Evolutionary conservation across 768 basidiomycete genomes (phyloP).

Genomic region (Rubroboletus pulcherrimus): DNA sequence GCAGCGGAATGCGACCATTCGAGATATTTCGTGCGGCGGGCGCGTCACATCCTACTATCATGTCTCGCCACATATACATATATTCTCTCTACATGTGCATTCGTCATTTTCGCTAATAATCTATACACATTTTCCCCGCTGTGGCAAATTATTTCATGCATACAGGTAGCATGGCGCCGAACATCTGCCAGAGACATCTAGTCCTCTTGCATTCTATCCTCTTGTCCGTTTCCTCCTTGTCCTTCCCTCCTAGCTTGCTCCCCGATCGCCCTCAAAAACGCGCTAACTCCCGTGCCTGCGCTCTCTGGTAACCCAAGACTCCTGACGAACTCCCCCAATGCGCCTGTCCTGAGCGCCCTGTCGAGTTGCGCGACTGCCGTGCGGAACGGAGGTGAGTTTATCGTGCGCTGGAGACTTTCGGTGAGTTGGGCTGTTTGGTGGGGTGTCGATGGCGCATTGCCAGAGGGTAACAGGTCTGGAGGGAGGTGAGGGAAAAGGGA

Average conservation of each 20-base stretch:
- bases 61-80: not conserved
- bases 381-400: conserved; percentile 82
- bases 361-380: conserved; percentile 77
- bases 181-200: conserved; percentile 23
- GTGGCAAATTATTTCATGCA: conserved; percentile 1
- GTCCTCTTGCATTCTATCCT: conserved; percentile 80
- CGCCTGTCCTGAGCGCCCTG: conserved; percentile 77
- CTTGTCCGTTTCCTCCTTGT: conserved; percentile 16
- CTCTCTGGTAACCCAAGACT: conserved; percentile 81
- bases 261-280: conserved; percentile 77
- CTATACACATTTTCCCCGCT: not conserved
- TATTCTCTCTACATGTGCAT: not conserved
- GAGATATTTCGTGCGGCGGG: not conserved
- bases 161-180: not conserved
- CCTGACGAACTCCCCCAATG: conserved; percentile 70
- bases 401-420: conserved; percentile 68
- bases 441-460: conserved; percentile 35
- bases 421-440: conserved; percentile 24
- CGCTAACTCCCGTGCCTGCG: conserved; percentile 71
- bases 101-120: not conserved
- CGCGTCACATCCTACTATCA: not conserved
- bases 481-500: conserved; percentile 81
- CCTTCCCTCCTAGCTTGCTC: conserved; percentile 63
- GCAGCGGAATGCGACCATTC: not conserved
- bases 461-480: conserved; percentile 66